Conservation (phyloP, 306 rosid genomes). For the Mimosa pudica region DNA sequence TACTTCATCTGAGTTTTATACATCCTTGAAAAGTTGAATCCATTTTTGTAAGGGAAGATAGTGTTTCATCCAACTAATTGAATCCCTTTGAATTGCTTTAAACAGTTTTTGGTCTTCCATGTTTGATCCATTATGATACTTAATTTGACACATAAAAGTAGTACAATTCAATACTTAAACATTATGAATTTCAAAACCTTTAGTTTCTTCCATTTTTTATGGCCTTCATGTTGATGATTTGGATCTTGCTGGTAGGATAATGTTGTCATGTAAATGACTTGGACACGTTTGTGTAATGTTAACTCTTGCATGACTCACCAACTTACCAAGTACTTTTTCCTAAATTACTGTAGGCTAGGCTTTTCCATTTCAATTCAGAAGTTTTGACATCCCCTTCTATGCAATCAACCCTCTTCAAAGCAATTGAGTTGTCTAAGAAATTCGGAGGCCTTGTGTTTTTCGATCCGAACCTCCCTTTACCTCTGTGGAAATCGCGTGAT, state of each 20-base stretch:
- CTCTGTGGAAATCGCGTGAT: conserved; percentile 77
- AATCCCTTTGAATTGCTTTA: not conserved
- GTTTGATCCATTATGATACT: not conserved
- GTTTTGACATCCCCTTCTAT: conserved; percentile 40
- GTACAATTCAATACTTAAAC: not conserved
- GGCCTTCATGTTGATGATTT: not conserved
- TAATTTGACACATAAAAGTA: not conserved
- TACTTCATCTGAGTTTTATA: not conserved
- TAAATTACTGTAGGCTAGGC: conserved; percentile 48
- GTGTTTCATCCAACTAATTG: not conserved
- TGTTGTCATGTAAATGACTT: not conserved
- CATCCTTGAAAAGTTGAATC: not conserved
- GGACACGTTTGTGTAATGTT: not conserved
- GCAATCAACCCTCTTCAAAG: conserved; percentile 44
- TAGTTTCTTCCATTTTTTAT: not conserved
- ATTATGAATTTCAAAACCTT: not conserved
- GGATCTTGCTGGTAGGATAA: not conserved
- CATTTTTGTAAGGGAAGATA: not conserved
- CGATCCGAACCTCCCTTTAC: conserved; percentile 74
- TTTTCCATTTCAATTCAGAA: conserved; percentile 68
- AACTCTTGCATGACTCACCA: not conserved
- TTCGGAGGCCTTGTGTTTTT: conserved; percentile 60
- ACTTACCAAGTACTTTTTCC: conserved; percentile 20
- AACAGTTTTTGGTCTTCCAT: conserved; percentile 4
- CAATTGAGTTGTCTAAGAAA: conserved; percentile 47